These are phyloP conservation scores for Schizophyllum commune DNA, from an alignment of 1,284 basidiomycete species.

Conservation along the genomic window DNA sequence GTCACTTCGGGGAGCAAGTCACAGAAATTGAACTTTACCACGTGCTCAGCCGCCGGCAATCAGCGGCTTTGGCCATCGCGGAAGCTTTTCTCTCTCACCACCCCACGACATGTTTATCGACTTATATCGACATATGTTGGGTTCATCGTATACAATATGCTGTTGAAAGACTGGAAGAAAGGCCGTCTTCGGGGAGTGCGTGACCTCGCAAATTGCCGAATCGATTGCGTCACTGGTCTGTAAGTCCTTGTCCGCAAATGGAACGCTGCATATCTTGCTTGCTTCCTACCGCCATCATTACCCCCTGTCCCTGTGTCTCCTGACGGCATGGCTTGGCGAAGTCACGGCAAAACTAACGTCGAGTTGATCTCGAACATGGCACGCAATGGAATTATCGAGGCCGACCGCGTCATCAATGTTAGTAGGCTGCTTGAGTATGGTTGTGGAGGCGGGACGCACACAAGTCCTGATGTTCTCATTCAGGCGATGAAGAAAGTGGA, in stretches of 20 bases:
- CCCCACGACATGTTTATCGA: too few relatives aligned
- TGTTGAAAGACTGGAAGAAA: too few relatives aligned
- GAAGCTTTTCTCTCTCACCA: background rate
- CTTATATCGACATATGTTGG: too few relatives aligned
- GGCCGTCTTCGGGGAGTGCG: too few relatives aligned
- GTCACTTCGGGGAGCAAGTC: background rate
- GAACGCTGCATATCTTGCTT: background rate
- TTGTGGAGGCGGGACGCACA: too few relatives aligned
- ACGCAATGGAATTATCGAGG: conserved; percentile 45
- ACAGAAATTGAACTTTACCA: background rate
- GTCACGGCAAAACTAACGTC: conserved; percentile 57
- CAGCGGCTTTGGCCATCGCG: background rate
- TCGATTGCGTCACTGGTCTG: background rate
- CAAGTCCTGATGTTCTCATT: conserved; percentile 4
- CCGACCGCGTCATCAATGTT: conserved; percentile 42
- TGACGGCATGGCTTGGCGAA: conserved; percentile 72
- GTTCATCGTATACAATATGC: too few relatives aligned
- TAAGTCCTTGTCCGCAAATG: background rate
- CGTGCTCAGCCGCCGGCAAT: background rate
- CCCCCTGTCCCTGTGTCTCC: too few relatives aligned
- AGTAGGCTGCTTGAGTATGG: conserved; percentile 8
- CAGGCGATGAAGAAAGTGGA: conserved; percentile 33
- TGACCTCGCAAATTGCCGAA: background rate
- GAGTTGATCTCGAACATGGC: conserved; percentile 70
- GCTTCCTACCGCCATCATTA: background rate